Percentiles rank a stretch among this genome's conserved stretches.
phyloP scores from a whole-genome alignment of 495 filamentous ascomycete genomes.

The Letharia columbiana region DNA sequence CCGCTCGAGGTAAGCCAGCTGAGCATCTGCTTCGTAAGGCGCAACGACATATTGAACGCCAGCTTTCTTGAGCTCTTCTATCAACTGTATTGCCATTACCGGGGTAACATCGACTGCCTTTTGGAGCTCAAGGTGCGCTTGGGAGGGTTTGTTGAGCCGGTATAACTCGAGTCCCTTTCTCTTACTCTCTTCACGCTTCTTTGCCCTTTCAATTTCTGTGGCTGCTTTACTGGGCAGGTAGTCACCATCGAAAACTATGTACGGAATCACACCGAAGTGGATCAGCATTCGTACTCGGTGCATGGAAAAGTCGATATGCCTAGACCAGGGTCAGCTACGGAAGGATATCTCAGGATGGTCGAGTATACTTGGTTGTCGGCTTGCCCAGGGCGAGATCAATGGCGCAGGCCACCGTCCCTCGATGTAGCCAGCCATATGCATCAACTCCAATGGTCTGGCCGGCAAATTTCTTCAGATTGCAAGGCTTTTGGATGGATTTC shows the following conservation, averaged over 20 bases:
- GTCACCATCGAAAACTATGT: slow-evolving; percentile 93
- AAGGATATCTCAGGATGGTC: not conserved
- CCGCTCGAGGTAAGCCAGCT: slow-evolving; percentile 86
- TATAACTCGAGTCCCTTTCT: slow-evolving; percentile 69
- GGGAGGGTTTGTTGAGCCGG: slow-evolving; percentile 64
- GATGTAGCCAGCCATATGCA: slow-evolving; percentile 97
- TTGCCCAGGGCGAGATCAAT: slow-evolving; percentile 83
- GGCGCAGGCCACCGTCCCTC: slow-evolving; percentile 83
- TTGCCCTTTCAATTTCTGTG: slow-evolving; percentile 69
- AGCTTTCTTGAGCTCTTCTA: slow-evolving; percentile 77
- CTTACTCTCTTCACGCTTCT: slow-evolving; percentile 64
- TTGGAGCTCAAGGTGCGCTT: slow-evolving; percentile 80
- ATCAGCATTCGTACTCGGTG: slow-evolving; percentile 85
- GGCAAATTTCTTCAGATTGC: slow-evolving; percentile 74
- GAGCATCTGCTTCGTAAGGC: slow-evolving; percentile 95
- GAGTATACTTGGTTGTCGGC: slow-evolving; percentile 71
- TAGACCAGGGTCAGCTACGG: slow-evolving; percentile 30
- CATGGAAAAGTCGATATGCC: slow-evolving; percentile 88
- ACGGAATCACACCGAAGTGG: slow-evolving; percentile 86
- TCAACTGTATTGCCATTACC: slow-evolving; percentile 84
- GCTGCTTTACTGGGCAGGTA: slow-evolving; percentile 88
- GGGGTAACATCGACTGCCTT: slow-evolving; percentile 96
- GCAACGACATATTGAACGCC: slow-evolving; percentile 85
- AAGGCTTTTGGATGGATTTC: slow-evolving; percentile 89
- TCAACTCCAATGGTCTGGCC: slow-evolving; percentile 89